These are phyloP conservation scores for Hypoxylon sp. DNA, from an alignment of 2,329 filamentous ascomycete species.

Conservation along the genomic window DNA sequence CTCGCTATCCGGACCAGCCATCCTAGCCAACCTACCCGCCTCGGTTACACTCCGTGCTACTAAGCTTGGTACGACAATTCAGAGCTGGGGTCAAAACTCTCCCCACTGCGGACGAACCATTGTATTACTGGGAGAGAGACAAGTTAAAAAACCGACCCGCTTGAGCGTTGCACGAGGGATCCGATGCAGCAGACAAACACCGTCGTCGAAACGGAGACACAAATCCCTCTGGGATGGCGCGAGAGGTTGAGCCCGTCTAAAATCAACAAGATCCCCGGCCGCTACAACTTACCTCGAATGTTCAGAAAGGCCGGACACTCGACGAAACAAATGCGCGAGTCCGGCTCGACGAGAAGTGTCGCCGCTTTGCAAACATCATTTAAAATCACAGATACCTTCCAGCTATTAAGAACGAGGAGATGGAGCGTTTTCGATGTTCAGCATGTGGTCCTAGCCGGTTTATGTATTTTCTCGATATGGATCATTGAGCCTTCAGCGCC, in stretches of 20 bases:
- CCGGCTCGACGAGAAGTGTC: constrained; percentile 57
- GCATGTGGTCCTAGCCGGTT: constrained; percentile 80
- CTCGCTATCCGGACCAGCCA: too few relatives aligned
- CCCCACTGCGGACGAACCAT: constrained; percentile 7
- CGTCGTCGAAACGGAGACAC: constrained; percentile 42
- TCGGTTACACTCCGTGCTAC: constrained; percentile 14
- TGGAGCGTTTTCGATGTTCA: constrained; percentile 90
- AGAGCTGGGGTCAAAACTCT: not conserved
- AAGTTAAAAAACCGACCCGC: constrained; percentile 7
- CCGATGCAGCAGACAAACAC: constrained; percentile 45
- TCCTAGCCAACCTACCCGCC: constrained; percentile 16
- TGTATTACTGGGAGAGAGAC: constrained; percentile 4
- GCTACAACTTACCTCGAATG: constrained; percentile 41
- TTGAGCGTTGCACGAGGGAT: constrained; percentile 22
- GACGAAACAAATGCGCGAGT: constrained; percentile 35
- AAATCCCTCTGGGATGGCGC: constrained; percentile 42
- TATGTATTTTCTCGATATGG: constrained; percentile 85
- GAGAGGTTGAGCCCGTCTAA: constrained; percentile 45
- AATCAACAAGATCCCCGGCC: constrained; percentile 39
- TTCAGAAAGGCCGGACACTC: constrained; percentile 29
- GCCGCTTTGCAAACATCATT: constrained; percentile 85
- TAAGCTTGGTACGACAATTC: constrained; percentile 4
- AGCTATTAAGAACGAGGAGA: constrained; percentile 80
- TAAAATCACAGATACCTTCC: constrained; percentile 82
- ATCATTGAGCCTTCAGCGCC: constrained; percentile 85